Percentiles rank a stretch among this genome's conserved stretches.
Evolutionary conservation across 2,329 filamentous ascomycete genomes (phyloP).

Genomic region (Diaporthe eres): DNA sequence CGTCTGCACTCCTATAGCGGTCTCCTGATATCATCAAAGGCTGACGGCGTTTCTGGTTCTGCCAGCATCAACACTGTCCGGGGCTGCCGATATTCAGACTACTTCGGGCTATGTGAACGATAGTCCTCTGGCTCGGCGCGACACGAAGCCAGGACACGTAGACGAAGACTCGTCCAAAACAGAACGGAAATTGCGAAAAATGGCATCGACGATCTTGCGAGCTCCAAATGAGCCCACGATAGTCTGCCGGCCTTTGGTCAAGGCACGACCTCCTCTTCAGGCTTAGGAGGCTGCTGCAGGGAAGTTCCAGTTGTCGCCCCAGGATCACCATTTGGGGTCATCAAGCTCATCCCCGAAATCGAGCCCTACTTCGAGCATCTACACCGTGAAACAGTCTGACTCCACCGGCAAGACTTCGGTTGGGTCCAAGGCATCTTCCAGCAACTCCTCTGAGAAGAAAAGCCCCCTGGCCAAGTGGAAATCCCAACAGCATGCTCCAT

Average conservation of each 20-base stretch:
- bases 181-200: conserved; percentile 47
- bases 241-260: conserved; percentile 57
- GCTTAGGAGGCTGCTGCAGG: conserved; percentile 51
- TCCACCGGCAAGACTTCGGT: conserved; percentile 56
- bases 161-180: neutral
- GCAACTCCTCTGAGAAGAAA: conserved; percentile 48
- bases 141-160: conserved; percentile 36
- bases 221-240: conserved; percentile 57
- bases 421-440: conserved; percentile 56
- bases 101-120: conserved; percentile 24
- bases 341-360: conserved; percentile 44
- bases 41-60: neutral
- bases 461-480: conserved; percentile 46
- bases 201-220: conserved; percentile 58
- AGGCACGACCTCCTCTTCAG: conserved; percentile 53
- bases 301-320: conserved; percentile 40
- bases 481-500: conserved; percentile 40
- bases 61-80: conserved; percentile 37
- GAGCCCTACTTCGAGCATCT: conserved; percentile 45
- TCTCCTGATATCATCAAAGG: neutral
- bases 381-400: conserved; percentile 44
- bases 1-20: no score
- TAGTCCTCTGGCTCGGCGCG: conserved; percentile 37
- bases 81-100: conserved; percentile 31
- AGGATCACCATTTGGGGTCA: conserved; percentile 25